Base-by-base conservation (phyloP, 345 rosid genomes). In the Cardamine occulta region DNA sequence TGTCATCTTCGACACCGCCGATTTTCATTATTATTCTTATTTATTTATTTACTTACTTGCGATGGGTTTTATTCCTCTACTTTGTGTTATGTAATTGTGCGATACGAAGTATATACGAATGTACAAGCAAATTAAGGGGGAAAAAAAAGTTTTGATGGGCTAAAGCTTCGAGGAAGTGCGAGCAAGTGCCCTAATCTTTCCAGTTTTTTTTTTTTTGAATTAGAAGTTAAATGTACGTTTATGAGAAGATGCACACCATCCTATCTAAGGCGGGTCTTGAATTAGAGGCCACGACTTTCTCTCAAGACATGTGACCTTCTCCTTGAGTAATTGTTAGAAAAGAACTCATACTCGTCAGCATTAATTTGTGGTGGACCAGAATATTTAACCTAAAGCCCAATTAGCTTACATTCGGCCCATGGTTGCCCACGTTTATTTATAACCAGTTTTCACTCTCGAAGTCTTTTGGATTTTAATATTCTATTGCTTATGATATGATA, bases 1-100 rank as follows among this genome's bases (percentile, higher is more conserved):
- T 76, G 57, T 69, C 74, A 68, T 67, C 61, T 67, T 67, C 74
- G 69, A 52, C 70, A 68, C 70, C 40, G 63, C 74, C 74, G 42
- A 67, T 49, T 67, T 37, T 49, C 26, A 37, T 48, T 26, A 75
- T 52, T 68, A 21, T 62, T 53, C 14, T 31, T 23, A 40, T 68
- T 52, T 61, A 14, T 34, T 51, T 11, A 1, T 21, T 58, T 58
- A 48, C 29, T 49, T 37, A 47, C 23, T 21, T 21, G 3, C 29
- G 15, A n/a, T 56, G 39, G 37, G 7, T 8, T 74, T 74, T 32
- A 40, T 74, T 21, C 45, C 17, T 40, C 15, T 54, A 13, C 19
- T 48, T 45, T 58, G 5, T 29, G 32, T 29, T 14, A 5, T 32
- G 34, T 44, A 18, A 57, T 14, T 29, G 32, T 70, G 4, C 21